phyloP scores from a whole-genome alignment of 1,139 yeast genomes.

The Taiozyma onychis region DNA sequence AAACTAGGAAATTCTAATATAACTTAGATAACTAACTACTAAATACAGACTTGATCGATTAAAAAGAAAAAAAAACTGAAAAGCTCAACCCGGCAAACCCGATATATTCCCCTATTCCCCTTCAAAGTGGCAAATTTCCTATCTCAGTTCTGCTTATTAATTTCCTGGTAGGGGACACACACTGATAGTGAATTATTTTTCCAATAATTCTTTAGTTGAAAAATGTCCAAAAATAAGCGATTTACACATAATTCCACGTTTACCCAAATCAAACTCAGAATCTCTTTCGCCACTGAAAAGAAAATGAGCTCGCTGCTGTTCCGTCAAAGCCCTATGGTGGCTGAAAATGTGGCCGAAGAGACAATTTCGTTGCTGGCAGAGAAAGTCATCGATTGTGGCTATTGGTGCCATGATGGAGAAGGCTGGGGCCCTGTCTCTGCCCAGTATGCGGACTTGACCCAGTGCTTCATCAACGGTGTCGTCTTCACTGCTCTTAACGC shows the following conservation, averaged over 20 bases:
- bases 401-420: constrained; percentile 40
- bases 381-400: neutral
- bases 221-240: too few species aligned
- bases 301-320: neutral
- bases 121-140: too few species aligned
- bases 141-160: neutral
- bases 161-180: neutral
- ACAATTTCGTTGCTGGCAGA: neutral
- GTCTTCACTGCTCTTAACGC: constrained; percentile 47
- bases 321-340: neutral
- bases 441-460: constrained; percentile 62
- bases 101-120: too few species aligned
- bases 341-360: neutral
- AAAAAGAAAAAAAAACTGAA: too few species aligned
- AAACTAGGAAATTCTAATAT: too few species aligned
- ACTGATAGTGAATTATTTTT: neutral
- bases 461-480: constrained; percentile 77
- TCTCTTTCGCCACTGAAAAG: neutral
- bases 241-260: too few species aligned
- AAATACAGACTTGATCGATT: too few species aligned
- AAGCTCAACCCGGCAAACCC: too few species aligned
- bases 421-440: constrained; percentile 73
- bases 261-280: too few species aligned
- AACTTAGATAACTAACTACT: too few species aligned
- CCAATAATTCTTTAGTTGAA: too few species aligned